Percentiles rank a stretch among this genome's conserved stretches.
phyloP scores from a whole-genome alignment of 192 early-diverging fungal species.

The Entophlyctis luteolus region DNA sequence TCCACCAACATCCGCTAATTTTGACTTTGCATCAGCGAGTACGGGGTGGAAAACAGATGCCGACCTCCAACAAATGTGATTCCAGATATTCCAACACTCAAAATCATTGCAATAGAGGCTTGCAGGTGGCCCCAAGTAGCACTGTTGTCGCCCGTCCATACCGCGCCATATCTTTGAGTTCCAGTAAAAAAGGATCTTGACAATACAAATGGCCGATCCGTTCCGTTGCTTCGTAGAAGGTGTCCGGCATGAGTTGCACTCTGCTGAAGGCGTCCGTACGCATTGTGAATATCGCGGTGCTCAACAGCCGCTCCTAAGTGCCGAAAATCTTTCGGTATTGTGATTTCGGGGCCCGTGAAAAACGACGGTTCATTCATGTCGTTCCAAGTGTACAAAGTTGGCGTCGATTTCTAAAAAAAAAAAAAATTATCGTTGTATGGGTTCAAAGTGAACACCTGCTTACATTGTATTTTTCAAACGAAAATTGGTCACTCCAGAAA shows the following conservation, averaged over 20 bases:
- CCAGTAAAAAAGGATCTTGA: constrained; percentile 94
- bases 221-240: constrained; percentile 34
- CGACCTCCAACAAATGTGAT: constrained; percentile 86
- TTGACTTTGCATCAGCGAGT: no score
- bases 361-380: constrained; percentile 99
- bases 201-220: constrained; percentile 85
- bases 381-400: constrained; percentile 90
- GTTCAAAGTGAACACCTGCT: not conserved
- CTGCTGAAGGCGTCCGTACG: constrained; percentile 81
- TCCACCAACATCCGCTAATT: constrained; percentile 97
- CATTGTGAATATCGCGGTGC: constrained; percentile 93
- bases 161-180: constrained; percentile 88
- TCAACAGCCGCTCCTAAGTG: constrained; percentile 86
- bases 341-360: constrained; percentile 95
- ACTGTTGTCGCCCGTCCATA: constrained; percentile 98
- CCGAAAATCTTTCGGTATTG: constrained; percentile 88
- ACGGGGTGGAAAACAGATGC: no score
- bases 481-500: constrained; percentile 82
- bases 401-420: constrained; percentile 60
- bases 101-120: constrained; percentile 80
- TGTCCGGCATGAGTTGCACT: constrained; percentile 81
- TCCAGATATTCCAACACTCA: constrained; percentile 83
- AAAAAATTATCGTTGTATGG: not conserved
- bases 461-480: constrained; percentile 70
- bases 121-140: constrained; percentile 85